Percentiles rank a stretch among this genome's conserved stretches.
phyloP scores from a whole-genome alignment of 1,284 basidiomycete genomes.

The Laetiporus sulphureus region DNA sequence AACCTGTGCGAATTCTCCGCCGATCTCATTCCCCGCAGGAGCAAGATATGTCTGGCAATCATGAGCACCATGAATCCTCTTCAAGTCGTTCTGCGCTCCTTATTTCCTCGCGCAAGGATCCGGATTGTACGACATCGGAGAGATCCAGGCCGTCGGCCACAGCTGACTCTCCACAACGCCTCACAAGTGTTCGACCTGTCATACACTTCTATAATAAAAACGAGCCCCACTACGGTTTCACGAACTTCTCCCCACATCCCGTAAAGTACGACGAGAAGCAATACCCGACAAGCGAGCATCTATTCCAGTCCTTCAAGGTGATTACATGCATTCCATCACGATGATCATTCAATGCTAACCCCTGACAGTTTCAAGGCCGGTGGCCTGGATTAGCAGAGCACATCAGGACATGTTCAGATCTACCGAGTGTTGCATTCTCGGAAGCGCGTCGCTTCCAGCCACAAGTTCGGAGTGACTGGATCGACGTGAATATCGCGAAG shows the following conservation, averaged over 20 bases:
- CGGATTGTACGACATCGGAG: too few relatives aligned
- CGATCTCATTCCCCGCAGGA: too few relatives aligned
- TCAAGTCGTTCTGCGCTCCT: too few relatives aligned
- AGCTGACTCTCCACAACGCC: too few relatives aligned
- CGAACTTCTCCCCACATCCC: constrained; percentile 23
- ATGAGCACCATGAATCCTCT: too few relatives aligned
- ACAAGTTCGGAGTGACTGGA: constrained; percentile 55
- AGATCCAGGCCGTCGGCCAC: too few relatives aligned
- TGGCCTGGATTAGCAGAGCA: constrained; percentile 56
- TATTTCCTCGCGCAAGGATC: too few relatives aligned
- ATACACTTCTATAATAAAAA: constrained; percentile 18
- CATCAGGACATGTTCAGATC: constrained; percentile 51
- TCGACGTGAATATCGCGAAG: constrained; percentile 52
- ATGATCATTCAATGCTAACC: too few relatives aligned
- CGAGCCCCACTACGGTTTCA: constrained; percentile 22
- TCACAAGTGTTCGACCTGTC: too few relatives aligned
- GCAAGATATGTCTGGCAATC: too few relatives aligned
- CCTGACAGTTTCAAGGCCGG: constrained; percentile 47
- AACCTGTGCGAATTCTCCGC: too few relatives aligned
- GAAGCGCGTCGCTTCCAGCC: constrained; percentile 60
- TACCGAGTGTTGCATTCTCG: constrained; percentile 55
- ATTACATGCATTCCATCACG: constrained; percentile 1
- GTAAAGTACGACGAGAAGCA: constrained; percentile 13
- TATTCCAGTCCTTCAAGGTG: constrained; percentile 66
- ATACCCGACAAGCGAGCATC: constrained; percentile 26